These are phyloP conservation scores for Hypoxylon sp. DNA, from an alignment of 2,329 filamentous ascomycete species.

Conservation along the genomic window DNA sequence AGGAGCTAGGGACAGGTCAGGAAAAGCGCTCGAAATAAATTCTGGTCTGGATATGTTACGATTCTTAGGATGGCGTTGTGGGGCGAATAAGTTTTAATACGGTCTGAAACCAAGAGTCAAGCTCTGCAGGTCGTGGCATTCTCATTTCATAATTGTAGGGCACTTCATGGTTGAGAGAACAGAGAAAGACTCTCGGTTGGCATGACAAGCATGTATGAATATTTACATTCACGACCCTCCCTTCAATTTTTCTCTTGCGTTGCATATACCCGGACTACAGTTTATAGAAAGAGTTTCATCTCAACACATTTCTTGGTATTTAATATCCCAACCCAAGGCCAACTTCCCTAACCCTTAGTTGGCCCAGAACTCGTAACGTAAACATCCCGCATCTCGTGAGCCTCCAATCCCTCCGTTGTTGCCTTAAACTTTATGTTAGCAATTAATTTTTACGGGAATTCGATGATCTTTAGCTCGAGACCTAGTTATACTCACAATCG, in stretches of 20 bases:
- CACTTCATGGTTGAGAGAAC: slow-evolving; percentile 18
- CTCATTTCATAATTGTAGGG: slow-evolving; percentile 29
- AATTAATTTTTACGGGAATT: neutral
- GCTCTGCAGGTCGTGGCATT: slow-evolving; percentile 19
- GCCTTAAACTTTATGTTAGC: neutral
- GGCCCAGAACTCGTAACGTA: neutral
- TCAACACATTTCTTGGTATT: slow-evolving; percentile 8
- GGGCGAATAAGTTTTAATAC: slow-evolving; percentile 22
- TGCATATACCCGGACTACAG: slow-evolving; percentile 43
- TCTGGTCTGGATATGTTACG: slow-evolving; percentile 43
- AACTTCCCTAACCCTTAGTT: neutral
- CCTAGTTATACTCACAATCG: neutral
- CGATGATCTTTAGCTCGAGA: neutral
- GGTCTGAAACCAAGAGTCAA: slow-evolving; percentile 11
- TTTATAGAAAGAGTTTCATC: slow-evolving; percentile 32
- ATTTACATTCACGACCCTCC: slow-evolving; percentile 41
- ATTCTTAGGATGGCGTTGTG: slow-evolving; percentile 40
- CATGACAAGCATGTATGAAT: slow-evolving; percentile 39
- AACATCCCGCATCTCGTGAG: neutral
- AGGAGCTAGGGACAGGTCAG: slow-evolving; percentile 27
- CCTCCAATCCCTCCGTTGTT: neutral
- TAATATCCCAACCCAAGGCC: too few relatives aligned
- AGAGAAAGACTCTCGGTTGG: slow-evolving; percentile 27
- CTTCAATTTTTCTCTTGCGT: slow-evolving; percentile 33
- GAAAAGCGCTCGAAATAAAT: slow-evolving; percentile 31